Evolutionary conservation across 2,329 filamentous ascomycete genomes (phyloP).

Genomic region (Blastomyces parvus): DNA sequence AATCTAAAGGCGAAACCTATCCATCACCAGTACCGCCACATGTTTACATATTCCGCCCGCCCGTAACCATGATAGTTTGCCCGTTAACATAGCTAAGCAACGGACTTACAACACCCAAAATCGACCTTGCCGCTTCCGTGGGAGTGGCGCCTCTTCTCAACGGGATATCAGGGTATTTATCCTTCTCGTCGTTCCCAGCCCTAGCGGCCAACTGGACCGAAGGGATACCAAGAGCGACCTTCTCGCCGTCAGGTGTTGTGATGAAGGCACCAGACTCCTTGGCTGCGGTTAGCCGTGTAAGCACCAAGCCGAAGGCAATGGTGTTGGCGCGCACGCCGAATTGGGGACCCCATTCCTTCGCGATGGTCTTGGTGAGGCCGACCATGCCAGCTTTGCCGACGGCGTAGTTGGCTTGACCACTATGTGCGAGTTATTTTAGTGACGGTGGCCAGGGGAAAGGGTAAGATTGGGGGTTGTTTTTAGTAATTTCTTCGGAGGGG

Average conservation of each 20-base stretch:
- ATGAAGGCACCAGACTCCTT: constrained; percentile 80
- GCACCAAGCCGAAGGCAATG: constrained; percentile 72
- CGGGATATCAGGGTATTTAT: constrained; percentile 59
- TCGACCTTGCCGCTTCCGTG: constrained; percentile 67
- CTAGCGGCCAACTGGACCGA: constrained; percentile 41
- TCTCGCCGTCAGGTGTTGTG: constrained; percentile 63
- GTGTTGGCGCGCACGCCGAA: constrained; percentile 80
- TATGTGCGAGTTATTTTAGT: constrained; percentile 13
- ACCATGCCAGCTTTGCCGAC: constrained; percentile 75
- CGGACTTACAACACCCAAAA: constrained; percentile 71
- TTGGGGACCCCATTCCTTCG: constrained; percentile 79
- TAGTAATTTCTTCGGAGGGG: constrained; percentile 7
- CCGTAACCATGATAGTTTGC: constrained; percentile 79
- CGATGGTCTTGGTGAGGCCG: constrained; percentile 79
- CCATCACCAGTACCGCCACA: not conserved
- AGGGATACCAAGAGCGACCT: constrained; percentile 66
- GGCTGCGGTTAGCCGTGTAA: constrained; percentile 68
- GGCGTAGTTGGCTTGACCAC: constrained; percentile 79
- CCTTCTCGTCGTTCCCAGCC: constrained; percentile 23
- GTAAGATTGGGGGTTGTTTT: not conserved
- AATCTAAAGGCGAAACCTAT: not conserved
- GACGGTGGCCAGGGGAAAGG: not conserved
- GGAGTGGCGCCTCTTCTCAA: constrained; percentile 66
- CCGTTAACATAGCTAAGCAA: constrained; percentile 76
- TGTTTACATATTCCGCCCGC: constrained; percentile 54